Evolutionary conservation across 495 filamentous ascomycete species (phyloP).

Genomic region (Choiromyces venosus): DNA sequence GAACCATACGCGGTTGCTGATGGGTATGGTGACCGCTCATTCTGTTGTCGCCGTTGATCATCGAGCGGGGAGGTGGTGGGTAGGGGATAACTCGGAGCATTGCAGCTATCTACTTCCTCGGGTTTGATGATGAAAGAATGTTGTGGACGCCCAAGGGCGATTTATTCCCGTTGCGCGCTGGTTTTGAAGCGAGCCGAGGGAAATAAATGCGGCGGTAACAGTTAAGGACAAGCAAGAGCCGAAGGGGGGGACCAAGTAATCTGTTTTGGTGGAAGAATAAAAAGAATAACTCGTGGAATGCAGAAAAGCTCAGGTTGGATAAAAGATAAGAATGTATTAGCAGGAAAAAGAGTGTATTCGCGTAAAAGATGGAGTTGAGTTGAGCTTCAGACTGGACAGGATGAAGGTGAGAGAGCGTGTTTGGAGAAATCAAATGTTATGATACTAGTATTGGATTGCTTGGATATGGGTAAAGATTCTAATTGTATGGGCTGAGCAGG

Average conservation of each 20-base stretch:
- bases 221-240: slow-evolving; percentile 3
- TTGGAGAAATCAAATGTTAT: neutral
- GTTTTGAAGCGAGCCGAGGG: slow-evolving; percentile 1
- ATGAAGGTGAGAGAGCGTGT: neutral
- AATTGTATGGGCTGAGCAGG: too few species aligned
- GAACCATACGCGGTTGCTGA: slow-evolving; percentile 48
- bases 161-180: neutral
- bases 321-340: neutral
- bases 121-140: slow-evolving; percentile 1
- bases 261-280: neutral
- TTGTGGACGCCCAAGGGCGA: neutral
- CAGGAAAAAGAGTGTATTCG: neutral
- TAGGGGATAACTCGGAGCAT: slow-evolving; percentile 42
- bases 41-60: slow-evolving; percentile 36
- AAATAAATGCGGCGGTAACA: neutral
- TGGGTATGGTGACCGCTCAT: slow-evolving; percentile 25
- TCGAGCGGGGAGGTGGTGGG: slow-evolving; percentile 37
- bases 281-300: neutral
- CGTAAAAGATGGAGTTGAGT: neutral
- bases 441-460: too few species aligned
- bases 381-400: neutral
- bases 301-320: neutral
- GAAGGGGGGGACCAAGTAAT: neutral
- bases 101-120: slow-evolving; percentile 5
- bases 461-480: neutral